These are phyloP conservation scores for Cucurbita ficifolia DNA, from an alignment of 306 rosid genomes.

Conservation along the genomic window DNA sequence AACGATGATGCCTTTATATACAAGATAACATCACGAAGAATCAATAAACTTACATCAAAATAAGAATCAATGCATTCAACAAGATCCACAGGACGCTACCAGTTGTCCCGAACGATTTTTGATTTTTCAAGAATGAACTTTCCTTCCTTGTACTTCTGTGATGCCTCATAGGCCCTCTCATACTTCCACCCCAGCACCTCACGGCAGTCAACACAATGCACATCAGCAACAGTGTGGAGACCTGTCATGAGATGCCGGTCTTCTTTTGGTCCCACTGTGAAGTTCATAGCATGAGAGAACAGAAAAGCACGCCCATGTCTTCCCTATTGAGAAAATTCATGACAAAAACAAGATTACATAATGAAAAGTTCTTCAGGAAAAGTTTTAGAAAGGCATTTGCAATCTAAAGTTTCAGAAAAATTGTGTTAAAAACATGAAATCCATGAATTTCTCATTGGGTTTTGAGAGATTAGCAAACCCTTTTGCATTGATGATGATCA, in stretches of 20 bases:
- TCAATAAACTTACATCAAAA: constrained; percentile 18
- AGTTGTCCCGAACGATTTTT: constrained; percentile 78
- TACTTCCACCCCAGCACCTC: constrained; percentile 95
- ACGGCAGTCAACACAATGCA: constrained; percentile 68
- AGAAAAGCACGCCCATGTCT: constrained; percentile 88
- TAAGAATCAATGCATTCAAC: constrained; percentile 19
- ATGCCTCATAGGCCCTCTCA: constrained; percentile 71
- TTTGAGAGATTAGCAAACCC: not conserved
- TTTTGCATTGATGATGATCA: not conserved
- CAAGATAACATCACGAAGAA: constrained; percentile 22
- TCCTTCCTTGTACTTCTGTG: constrained; percentile 97
- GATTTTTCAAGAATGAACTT: constrained; percentile 91
- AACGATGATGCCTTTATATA: not conserved
- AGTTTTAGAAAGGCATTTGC: too few species aligned
- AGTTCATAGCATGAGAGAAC: constrained; percentile 89
- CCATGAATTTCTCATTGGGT: not conserved
- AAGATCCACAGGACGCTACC: constrained; percentile 40
- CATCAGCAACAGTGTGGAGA: constrained; percentile 91
- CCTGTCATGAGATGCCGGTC: constrained; percentile 87
- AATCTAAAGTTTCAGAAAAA: not conserved
- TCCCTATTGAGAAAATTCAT: constrained; percentile 38
- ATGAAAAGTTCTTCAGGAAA: not conserved
- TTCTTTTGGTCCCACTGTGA: constrained; percentile 70
- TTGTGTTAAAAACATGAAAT: too few species aligned
- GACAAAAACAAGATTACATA: constrained; percentile 18